Conservation (phyloP, 768 basidiomycete species). For the Russula abietina region DNA sequence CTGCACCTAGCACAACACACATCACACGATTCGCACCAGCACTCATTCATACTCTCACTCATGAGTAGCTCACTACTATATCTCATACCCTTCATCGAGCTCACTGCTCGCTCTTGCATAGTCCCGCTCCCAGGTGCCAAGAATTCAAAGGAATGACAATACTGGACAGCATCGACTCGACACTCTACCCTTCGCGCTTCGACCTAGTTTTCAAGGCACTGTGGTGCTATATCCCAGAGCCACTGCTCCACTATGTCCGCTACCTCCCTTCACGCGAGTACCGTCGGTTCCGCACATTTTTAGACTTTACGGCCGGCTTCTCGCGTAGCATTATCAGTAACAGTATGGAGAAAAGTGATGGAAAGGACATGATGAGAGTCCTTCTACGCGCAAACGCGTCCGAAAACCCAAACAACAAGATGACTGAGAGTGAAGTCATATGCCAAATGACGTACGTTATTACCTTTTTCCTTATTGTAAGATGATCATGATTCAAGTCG, state of each 20-base stretch:
- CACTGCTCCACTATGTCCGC: conserved; percentile 19
- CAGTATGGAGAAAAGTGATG: conserved; percentile 4
- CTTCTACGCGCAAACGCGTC: conserved; percentile 23
- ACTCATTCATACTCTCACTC: too few species aligned
- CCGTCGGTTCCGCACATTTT: conserved; percentile 15
- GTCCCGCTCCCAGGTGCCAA: too few species aligned
- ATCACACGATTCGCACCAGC: too few species aligned
- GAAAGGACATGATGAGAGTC: conserved; percentile 22
- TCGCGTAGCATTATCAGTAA: conserved; percentile 11
- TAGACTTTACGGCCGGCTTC: conserved; percentile 6
- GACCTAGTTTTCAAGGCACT: conserved; percentile 18
- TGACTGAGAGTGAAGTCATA: conserved; percentile 10
- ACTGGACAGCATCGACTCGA: conserved; percentile 20
- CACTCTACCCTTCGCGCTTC: conserved; percentile 17
- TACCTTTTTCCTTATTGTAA: background rate
- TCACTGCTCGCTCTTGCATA: too few species aligned
- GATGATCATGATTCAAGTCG: too few species aligned
- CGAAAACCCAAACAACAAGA: background rate
- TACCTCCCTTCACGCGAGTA: conserved; percentile 23
- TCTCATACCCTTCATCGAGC: too few species aligned
- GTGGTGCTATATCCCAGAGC: conserved; percentile 19
- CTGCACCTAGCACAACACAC: too few species aligned
- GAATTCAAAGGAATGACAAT: background rate
- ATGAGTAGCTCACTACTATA: too few species aligned
- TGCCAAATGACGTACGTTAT: conserved; percentile 20